A percentile compares a stretch with the other conserved stretches of the same genome.
Conservation (phyloP, 139 green algal genomes). For the Trebouxia sp. region DNA sequence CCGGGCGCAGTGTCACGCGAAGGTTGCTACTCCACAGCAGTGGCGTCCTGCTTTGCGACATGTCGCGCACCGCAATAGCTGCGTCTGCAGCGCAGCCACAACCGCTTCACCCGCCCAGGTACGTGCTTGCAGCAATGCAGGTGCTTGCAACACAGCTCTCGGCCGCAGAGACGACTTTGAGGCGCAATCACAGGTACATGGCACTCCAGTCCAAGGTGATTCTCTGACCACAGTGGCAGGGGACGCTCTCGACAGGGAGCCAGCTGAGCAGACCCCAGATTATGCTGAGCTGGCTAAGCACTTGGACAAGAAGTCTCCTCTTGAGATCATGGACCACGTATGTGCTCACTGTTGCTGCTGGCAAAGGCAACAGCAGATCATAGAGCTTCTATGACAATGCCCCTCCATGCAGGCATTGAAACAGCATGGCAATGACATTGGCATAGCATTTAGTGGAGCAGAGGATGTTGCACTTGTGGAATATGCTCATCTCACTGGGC, state of each 20-base stretch:
- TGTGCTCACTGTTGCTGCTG: neutral
- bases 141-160: neutral
- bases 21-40: no score
- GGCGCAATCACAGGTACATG: neutral
- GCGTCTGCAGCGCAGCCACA: neutral
- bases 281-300: conserved; percentile 37
- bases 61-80: neutral
- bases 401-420: conserved; percentile 71
- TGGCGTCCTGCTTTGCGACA: no score
- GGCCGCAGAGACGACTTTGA: no score
- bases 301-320: conserved; percentile 79
- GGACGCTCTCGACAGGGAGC: conserved; percentile 86
- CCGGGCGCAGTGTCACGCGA: no score
- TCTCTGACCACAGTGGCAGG: conserved; percentile 83
- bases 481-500: conserved; percentile 95
- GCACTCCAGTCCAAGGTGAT: conserved; percentile 69
- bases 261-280: conserved; percentile 44
- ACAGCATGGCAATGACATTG: conserved; percentile 86
- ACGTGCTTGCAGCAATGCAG: neutral
- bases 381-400: neutral
- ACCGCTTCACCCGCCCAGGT: conserved; percentile 13
- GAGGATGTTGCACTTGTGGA: conserved; percentile 98
- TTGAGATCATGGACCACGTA: conserved; percentile 96
- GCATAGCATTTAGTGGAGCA: conserved; percentile 93
- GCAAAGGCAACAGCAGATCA: neutral